A percentile compares a stretch with the other conserved stretches of the same genome.
These are phyloP conservation scores for Pseudoneurospora amorphoporcata DNA, from an alignment of 495 filamentous ascomycete genomes.

Conservation along the genomic window DNA sequence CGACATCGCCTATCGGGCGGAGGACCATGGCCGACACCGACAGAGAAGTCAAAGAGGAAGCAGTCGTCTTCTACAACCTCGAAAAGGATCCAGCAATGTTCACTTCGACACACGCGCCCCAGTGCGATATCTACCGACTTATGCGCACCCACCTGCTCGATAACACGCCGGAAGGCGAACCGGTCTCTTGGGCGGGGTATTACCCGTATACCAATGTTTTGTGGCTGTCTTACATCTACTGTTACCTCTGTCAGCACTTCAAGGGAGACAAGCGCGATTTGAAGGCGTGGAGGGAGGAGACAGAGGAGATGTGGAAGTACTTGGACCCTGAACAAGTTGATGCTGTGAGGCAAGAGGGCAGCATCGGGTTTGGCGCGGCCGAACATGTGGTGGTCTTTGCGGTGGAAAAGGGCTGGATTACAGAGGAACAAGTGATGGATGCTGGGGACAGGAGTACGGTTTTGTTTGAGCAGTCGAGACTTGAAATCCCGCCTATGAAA, in stretches of 20 bases:
- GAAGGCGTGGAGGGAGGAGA: slow-evolving; percentile 23
- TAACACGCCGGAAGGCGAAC: slow-evolving; percentile 21
- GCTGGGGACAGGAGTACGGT: not conserved
- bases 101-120: slow-evolving; percentile 35
- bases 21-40: not conserved
- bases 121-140: slow-evolving; percentile 38
- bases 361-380: slow-evolving; percentile 8
- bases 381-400: slow-evolving; percentile 34
- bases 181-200: slow-evolving; percentile 29
- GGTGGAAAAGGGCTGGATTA: slow-evolving; percentile 35
- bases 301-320: slow-evolving; percentile 31
- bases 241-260: slow-evolving; percentile 29
- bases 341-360: not conserved
- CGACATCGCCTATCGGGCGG: not conserved
- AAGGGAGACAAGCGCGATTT: slow-evolving; percentile 25
- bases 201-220: slow-evolving; percentile 44
- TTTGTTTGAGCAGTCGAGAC: not conserved
- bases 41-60: not conserved
- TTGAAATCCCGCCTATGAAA: not conserved
- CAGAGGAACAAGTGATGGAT: slow-evolving; percentile 32
- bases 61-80: slow-evolving; percentile 36
- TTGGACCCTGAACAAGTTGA: not conserved
- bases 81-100: slow-evolving; percentile 45
- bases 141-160: slow-evolving; percentile 43
- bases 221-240: slow-evolving; percentile 43